Base-by-base conservation (phyloP, 2,329 filamentous ascomycete species). In the Aspergillus sp. region DNA sequence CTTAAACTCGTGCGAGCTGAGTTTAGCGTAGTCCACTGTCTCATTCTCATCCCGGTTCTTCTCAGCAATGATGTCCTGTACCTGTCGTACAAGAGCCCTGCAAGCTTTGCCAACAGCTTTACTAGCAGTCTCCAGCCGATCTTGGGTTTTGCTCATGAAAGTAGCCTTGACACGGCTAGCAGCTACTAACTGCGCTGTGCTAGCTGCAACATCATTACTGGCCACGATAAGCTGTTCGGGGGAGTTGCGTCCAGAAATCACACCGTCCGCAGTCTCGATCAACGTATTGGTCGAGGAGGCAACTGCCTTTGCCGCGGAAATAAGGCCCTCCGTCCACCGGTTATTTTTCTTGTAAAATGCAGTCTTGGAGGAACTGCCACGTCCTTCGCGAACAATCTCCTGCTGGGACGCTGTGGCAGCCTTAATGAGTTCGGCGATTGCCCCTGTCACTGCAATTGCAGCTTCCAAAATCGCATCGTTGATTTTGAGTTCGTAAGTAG, bases 341-440 rank as follows among this genome's bases (percentile, higher is more conserved):
- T 98, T 99, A 84, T 99, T 97, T 82, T 98, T 98, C 84, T 98
- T 98, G 87, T 99, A 99, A 76, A 99, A 99, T 23, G 93, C 92
- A 2, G 93, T 96, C 57, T 88, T 86, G 45, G 91, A 96, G 52
- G 90, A 91, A 25, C 88, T 90, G 37, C 95, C 95, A 19, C 90
- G 88, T 7, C 95, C 95, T 62, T 96, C 91, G 64, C 92, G 88
- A 44, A 99, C 95, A 70, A 99, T 99, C 78, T 99, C 95, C 73
- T 96, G 88, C 74, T 99, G 95, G 2, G 93, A 96, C 17, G 84
- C 87, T 0, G 93, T 96, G 6, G 95, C 95, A 1, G 95, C 95
- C 76, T 95, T 93, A 81, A 99, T 98, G 57, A 99, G 85, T 72
- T 91, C 89, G 0, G 91, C 90, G 68, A 99, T 98, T 39, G 95